phyloP scores from a whole-genome alignment of 2,329 filamentous ascomycete genomes.

The Paracamarosporium sp. region DNA sequence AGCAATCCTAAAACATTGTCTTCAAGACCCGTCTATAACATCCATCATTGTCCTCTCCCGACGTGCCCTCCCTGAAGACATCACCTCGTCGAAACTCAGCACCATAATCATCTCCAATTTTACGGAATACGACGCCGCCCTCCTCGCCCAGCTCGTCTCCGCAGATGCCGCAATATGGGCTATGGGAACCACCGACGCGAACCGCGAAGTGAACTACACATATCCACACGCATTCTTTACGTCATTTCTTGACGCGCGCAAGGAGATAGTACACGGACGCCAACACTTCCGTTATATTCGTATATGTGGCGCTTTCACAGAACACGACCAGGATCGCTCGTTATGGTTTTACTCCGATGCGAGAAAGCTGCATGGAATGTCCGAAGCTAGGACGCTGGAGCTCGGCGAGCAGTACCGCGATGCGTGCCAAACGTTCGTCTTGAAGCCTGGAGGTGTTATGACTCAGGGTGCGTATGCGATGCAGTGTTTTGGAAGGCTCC shows the following conservation, averaged over 20 bases:
- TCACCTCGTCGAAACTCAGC: slow-evolving; percentile 11
- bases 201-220: slow-evolving; percentile 22
- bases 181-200: slow-evolving; percentile 22
- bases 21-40: slow-evolving; percentile 17
- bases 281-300: slow-evolving; percentile 18
- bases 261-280: background rate
- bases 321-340: slow-evolving; percentile 17
- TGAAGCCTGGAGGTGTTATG: slow-evolving; percentile 23
- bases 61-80: slow-evolving; percentile 4
- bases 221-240: slow-evolving; percentile 25
- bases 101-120: slow-evolving; percentile 24
- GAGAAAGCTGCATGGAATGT: slow-evolving; percentile 21
- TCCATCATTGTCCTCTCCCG: slow-evolving; percentile 22
- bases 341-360: slow-evolving; percentile 18
- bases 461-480: slow-evolving; percentile 2
- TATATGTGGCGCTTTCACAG: slow-evolving; percentile 21
- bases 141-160: slow-evolving; percentile 10
- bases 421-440: slow-evolving; percentile 19
- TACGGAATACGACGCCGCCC: background rate
- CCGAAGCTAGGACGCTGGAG: slow-evolving; percentile 16
- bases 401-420: slow-evolving; percentile 17
- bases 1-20: slow-evolving; percentile 18
- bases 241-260: slow-evolving; percentile 5
- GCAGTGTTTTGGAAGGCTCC: background rate
- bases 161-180: slow-evolving; percentile 30